These are phyloP conservation scores for Gaeumannomyces tritici DNA, from an alignment of 2,329 filamentous ascomycete species.

Conservation along the genomic window DNA sequence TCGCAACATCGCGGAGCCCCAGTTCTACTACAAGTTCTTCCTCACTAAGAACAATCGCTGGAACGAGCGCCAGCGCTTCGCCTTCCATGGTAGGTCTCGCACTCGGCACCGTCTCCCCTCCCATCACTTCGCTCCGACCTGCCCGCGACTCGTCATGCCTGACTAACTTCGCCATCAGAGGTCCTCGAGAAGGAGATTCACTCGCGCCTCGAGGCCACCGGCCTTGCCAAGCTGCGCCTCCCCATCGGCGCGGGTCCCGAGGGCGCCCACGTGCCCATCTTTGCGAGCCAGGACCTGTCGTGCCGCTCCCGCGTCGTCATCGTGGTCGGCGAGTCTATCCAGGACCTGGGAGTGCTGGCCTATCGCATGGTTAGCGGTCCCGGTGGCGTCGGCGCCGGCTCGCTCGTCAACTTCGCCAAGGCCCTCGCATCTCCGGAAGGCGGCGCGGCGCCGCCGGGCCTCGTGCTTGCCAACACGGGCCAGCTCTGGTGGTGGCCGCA, in stretches of 20 bases:
- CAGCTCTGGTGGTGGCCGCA: conserved; percentile 69
- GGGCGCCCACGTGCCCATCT: conserved; percentile 59
- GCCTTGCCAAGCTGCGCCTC: conserved; percentile 50
- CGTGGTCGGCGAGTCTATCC: conserved; percentile 60
- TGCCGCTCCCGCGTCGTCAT: conserved; percentile 56
- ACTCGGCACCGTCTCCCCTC: not conserved
- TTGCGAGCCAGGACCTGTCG: conserved; percentile 44
- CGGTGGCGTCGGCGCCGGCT: conserved; percentile 62
- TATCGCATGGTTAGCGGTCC: conserved; percentile 54
- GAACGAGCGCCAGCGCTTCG: conserved; percentile 66
- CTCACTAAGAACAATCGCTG: conserved; percentile 63
- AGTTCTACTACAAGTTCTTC: conserved; percentile 66
- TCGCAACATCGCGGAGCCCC: conserved; percentile 56
- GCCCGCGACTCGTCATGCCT: not conserved
- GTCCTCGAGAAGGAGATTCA: conserved; percentile 53
- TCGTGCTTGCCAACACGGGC: conserved; percentile 71
- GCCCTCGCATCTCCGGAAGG: conserved; percentile 28
- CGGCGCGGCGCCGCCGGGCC: conserved; percentile 38
- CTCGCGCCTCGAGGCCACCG: conserved; percentile 50
- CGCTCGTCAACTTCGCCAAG: conserved; percentile 53
- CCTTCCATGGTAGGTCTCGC: conserved; percentile 58
- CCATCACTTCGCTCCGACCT: not conserved
- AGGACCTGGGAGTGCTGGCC: conserved; percentile 68
- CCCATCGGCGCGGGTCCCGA: conserved; percentile 39
- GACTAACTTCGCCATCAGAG: conserved; percentile 28